Base-by-base conservation (phyloP, 306 rosid genomes). In the Ormosia semicastrata region DNA sequence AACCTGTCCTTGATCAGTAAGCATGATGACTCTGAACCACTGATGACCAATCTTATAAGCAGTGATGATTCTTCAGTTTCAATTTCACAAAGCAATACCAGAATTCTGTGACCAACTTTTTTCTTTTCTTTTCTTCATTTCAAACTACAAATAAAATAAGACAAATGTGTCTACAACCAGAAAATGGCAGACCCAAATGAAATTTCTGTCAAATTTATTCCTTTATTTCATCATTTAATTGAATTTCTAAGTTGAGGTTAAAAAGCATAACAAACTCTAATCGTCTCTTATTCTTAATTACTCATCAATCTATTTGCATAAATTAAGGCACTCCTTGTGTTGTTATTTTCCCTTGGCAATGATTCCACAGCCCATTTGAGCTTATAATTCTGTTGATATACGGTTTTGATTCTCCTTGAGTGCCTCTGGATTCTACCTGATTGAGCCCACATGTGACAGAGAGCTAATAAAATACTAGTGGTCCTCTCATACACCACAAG, bases 371-470 rank as follows among this genome's bases (percentile, higher is more conserved):
- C 30, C 85, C 65, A 67, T 46, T 67, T 12, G 66, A 68, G 73
- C 81, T 29, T 57, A 82, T 58, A 69, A 75, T 67, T 66, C 41
- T 18, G 37, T 59, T 75, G 3, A 66, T 32, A 63, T 77, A 52
- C 62, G 73, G 34, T 29, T 49, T 71, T 76, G 67, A 77, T 69
- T 83, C 52, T 80, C 47, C 81, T 71, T 39, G 57, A 76, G 66
- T 69, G 73, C 73, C 33, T 71, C 49, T 53, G 62, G 83, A 72
- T 77, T 83, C 81, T 56, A 81, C 75, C 54, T 29, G 7, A 53
- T 63, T 59, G 56, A 76, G 75, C 85, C 76, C 79, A 65, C 83
- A 76, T 71, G 83, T 12, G 88, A 76, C 30, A 52, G 76, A 74
- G 50, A 58, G 53, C 32, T 43, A 79, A 33, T 24, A 75, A 59